These are phyloP conservation scores for Pelargonium fulgidum DNA, from an alignment of 441 rosid species.

Conservation along the genomic window DNA sequence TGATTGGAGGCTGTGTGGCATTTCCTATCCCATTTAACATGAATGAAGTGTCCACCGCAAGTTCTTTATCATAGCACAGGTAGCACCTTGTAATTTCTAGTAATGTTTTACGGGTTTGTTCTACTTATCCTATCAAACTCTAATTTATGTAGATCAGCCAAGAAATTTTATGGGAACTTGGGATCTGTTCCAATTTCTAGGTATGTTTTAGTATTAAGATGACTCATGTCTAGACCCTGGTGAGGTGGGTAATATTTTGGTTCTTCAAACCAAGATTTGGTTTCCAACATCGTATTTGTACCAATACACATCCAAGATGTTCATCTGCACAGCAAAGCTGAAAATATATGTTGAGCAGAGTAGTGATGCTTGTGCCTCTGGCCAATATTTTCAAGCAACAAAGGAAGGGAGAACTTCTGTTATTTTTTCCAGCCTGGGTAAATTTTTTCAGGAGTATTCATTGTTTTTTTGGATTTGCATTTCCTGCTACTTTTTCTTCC, in stretches of 20 bases:
- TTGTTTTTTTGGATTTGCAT: conserved; percentile 31
- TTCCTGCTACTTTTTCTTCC: conserved; percentile 49
- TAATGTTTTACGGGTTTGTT: conserved; percentile 24
- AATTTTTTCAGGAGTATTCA: conserved; percentile 39
- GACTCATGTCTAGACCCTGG: conserved; percentile 37
- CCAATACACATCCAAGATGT: conserved; percentile 46
- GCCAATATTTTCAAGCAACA: conserved; percentile 46
- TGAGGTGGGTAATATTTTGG: conserved; percentile 35
- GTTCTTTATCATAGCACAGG: conserved; percentile 35
- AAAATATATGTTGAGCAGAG: conserved; percentile 44
- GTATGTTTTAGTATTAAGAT: conserved; percentile 26
- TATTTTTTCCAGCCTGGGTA: conserved; percentile 42
- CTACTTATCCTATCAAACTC: conserved; percentile 20
- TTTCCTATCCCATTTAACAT: conserved; percentile 22
- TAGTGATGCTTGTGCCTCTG: conserved; percentile 37
- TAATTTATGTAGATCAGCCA: conserved; percentile 22
- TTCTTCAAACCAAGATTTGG: conserved; percentile 21
- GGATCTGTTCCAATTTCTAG: conserved; percentile 25
- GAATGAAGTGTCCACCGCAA: conserved; percentile 32
- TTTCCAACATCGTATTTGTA: conserved; percentile 25
- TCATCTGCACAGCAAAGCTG: conserved; percentile 44
- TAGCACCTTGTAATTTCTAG: conserved; percentile 34
- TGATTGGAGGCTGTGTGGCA: conserved; percentile 19
- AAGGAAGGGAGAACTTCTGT: conserved; percentile 39
- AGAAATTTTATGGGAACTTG: conserved; percentile 26